Evolutionary conservation across 108 stramenopile genomes (phyloP).

Genomic region (Chaetoceros tenuissimus): DNA sequence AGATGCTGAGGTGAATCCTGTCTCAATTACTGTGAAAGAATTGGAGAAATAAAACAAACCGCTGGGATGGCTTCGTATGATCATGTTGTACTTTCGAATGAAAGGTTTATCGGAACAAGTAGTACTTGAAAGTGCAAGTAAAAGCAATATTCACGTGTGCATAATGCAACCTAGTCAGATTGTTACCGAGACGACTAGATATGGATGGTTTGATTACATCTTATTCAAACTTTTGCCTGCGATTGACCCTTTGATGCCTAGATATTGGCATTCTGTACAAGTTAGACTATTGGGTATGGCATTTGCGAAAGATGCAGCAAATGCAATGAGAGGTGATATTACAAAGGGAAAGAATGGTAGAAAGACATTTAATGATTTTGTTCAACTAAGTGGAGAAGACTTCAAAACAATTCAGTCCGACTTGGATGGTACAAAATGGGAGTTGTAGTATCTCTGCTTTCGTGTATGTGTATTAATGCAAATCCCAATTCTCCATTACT

Average conservation of each 20-base stretch:
- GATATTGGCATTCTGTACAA: slow-evolving; percentile 12
- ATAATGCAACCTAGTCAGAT: slow-evolving; percentile 13
- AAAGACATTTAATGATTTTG: too few species aligned
- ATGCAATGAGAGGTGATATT: too few species aligned
- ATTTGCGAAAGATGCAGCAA: slow-evolving; percentile 10
- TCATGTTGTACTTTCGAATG: background rate
- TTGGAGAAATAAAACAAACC: background rate
- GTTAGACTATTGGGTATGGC: slow-evolving; percentile 8
- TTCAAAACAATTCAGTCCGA: too few species aligned
- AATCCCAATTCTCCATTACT: background rate
- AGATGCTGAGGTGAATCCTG: background rate
- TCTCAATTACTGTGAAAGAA: slow-evolving; percentile 10
- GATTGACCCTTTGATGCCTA: slow-evolving; percentile 9
- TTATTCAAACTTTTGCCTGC: slow-evolving; percentile 7
- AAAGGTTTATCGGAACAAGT: slow-evolving; percentile 13
- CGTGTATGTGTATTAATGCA: too few species aligned
- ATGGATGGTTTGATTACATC: slow-evolving; percentile 16
- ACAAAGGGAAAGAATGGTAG: too few species aligned
- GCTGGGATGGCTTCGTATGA: slow-evolving; percentile 10
- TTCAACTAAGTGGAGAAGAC: too few species aligned
- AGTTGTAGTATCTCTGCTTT: too few species aligned
- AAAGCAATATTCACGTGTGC: background rate
- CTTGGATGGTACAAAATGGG: too few species aligned
- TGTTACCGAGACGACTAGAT: slow-evolving; percentile 10
- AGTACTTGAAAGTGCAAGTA: too few species aligned